Base-by-base conservation (phyloP, 2,329 filamentous ascomycete species). In the Thelonectria rubi region DNA sequence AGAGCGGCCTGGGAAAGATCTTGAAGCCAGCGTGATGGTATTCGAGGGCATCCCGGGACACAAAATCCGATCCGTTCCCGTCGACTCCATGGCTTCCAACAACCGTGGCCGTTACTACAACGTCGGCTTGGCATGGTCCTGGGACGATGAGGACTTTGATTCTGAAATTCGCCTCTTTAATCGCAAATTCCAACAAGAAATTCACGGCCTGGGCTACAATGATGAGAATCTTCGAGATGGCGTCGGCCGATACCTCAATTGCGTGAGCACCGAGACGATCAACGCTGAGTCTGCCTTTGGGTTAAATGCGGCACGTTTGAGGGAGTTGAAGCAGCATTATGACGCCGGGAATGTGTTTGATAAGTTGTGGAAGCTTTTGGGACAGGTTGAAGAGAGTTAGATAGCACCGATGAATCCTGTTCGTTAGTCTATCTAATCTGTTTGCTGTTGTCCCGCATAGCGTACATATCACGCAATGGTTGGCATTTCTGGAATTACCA, bases 271-370 rank as follows among this genome's bases (percentile, higher is more conserved):
- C 11, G 62, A 62, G 5, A 5, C 54, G 1, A 49, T 69, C n/a
- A 62, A 66, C 5, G 66, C 67, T 10, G 62, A 69, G 58, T 58
- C 58, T 15, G 67, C 67, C 11, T 69, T 69, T 51, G 66, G 66
- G 8, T 52, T 59, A 5, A 61, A 69, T 45, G 57, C 66, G 15
- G 48, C 58, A 18, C 59, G 66, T 1, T n/a, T 69, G 59, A 63
- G 49, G 49, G 50, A n/a, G 10, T 15, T 69, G 49, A 69, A 69
- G 59, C 57, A 69, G 53, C 49, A 46, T 21, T 69, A 69, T 42
- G 66, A 69, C 42, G 64, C 66, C 6, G 12, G 47, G 15, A 69
- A 69, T 49, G 62, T 65, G 24, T 69, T 69, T 54, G 65, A 69
- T 32, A 30, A 47, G 24, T 5, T 11, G 4, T 18, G 14, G 39